Conservation (phyloP, 768 basidiomycete species). For the Porpolomopsis calyptriformis region DNA sequence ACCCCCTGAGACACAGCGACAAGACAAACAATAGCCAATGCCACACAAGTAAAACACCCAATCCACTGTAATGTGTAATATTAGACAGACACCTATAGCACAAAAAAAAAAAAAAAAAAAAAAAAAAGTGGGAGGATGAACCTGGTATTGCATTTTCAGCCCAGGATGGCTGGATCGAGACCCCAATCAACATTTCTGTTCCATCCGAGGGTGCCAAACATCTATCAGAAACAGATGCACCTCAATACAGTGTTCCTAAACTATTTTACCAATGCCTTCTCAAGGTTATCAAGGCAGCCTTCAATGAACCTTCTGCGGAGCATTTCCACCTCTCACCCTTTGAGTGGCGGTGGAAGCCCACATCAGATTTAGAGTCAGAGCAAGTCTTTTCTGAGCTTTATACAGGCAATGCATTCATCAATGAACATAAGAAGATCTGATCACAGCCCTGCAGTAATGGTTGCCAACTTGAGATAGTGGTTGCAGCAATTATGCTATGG, state of each 20-base stretch:
- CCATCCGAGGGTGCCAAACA: conserved; percentile 14
- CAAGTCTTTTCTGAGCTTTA: conserved; percentile 14
- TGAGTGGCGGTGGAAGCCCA: conserved; percentile 8
- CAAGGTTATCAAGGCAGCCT: conserved; percentile 10
- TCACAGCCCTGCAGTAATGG: not conserved
- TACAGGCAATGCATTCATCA: conserved; percentile 10
- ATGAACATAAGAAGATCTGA: conserved; percentile 6
- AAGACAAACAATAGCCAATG: not conserved
- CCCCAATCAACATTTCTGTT: conserved; percentile 15
- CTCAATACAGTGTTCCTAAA: conserved; percentile 11
- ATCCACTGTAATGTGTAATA: not conserved
- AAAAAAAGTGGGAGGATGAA: not conserved
- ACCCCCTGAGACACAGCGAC: not conserved
- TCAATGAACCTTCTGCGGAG: not conserved
- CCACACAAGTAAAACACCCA: not conserved
- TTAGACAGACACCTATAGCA: not conserved
- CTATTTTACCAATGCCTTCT: conserved; percentile 19
- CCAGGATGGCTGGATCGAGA: no score
- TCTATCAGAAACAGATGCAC: conserved; percentile 11
- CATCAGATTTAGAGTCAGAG: conserved; percentile 1
- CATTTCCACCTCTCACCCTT: conserved; percentile 15
- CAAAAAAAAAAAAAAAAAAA: not conserved
- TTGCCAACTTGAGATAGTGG: conserved; percentile 9
- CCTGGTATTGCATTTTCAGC: conserved; percentile 8
- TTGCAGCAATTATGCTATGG: conserved; percentile 17